Evolutionary conservation across 2,329 filamentous ascomycete genomes (phyloP), one percentile per base, ranked within the genome.

Genomic region (Fusarium sp.): DNA sequence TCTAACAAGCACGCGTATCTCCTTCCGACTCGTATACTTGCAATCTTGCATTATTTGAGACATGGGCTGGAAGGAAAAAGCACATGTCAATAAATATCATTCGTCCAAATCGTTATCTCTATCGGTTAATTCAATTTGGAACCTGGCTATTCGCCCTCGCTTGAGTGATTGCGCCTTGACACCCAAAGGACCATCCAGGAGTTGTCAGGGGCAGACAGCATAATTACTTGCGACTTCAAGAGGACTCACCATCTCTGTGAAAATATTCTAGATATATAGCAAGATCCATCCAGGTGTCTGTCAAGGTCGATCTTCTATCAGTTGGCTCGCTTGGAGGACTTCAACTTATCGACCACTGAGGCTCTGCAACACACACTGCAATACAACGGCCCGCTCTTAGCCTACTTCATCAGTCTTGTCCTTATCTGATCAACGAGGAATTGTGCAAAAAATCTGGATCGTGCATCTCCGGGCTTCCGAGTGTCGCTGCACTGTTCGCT

Each of bases 381-480:
- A 24, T 49, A 45, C 54, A 41, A 71, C 64, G 63, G 70, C 46
- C 61, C 70, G 67, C 51, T 51, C 58, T 60, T 57, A 59, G 57
- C 65, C 59, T 64, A 66, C 63, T 56, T 67, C 57, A 56, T 53
- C 53, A 42, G 52, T 59, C 49, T 58, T 46, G 48, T 44, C 49
- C 73, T 75, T 73, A 74, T 74, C 73, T 70, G 71, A 75, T 72
- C 68, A 69, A 57, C 56, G 51, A 58, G 49, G 29, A 40, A 63
- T 51, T 20, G 22, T 57, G 34, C 40, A n/a, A 57, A 42, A 22
- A 45, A 63, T 62, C 61, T 66, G 52, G 32, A 60, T 72, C 49
- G 48, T 48, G 62, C 70, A 73, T 75, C 70, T 75, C 73, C 73
- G 73, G 65, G 49, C 64, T 30, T 73, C 73, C 71, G 73, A 63